Evolutionary conservation across 2,329 filamentous ascomycete genomes (phyloP).

Genomic region (Blastomyces silverae): DNA sequence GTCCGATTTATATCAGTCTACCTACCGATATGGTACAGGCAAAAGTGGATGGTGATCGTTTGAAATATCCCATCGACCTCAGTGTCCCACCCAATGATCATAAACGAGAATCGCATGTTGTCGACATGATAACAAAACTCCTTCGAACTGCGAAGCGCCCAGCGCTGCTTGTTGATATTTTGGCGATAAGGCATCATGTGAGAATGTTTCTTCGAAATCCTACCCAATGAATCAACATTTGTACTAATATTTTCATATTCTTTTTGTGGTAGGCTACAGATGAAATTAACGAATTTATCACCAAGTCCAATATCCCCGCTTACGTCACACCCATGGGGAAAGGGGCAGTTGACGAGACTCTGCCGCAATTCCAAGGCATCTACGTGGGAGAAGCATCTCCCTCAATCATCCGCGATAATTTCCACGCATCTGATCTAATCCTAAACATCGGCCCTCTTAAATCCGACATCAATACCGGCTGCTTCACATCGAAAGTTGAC

Average conservation of each 20-base stretch:
- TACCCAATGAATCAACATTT: background rate
- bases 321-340: conserved; percentile 93
- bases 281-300: conserved; percentile 65
- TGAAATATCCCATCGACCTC: conserved; percentile 65
- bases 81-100: conserved; percentile 57
- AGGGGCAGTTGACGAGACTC: conserved; percentile 68
- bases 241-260: background rate
- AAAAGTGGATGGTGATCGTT: conserved; percentile 65
- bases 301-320: conserved; percentile 67
- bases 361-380: conserved; percentile 71
- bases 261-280: conserved; percentile 50
- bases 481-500: conserved; percentile 75
- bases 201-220: conserved; percentile 52
- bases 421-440: conserved; percentile 39
- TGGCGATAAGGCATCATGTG: conserved; percentile 42
- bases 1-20: conserved; percentile 76
- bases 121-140: conserved; percentile 67
- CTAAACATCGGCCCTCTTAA: conserved; percentile 42
- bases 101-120: conserved; percentile 73
- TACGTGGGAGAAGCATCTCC: conserved; percentile 74
- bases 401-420: conserved; percentile 40
- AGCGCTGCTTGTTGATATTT: conserved; percentile 74
- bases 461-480: conserved; percentile 50
- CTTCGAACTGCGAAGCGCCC: conserved; percentile 67
- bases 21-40: conserved; percentile 73